Evolutionary conservation across 345 rosid species (phyloP), one percentile per base, ranked within the genome.

Genomic region (Gossypium stocksii): DNA sequence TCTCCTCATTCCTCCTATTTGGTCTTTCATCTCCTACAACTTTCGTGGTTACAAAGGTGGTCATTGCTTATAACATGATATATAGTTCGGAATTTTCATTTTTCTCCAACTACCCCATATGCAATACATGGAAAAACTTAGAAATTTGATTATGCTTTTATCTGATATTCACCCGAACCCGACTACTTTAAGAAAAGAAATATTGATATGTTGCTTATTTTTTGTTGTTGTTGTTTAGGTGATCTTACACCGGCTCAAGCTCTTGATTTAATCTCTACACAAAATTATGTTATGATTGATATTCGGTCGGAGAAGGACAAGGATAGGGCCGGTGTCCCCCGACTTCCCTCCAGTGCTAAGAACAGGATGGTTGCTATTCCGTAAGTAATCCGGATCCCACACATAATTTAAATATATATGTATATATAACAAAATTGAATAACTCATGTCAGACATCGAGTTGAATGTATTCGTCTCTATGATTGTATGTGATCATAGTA

Each of bases 291-390:
- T 46, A 69, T 94, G 95, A 83, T 94, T 0, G 98, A 94, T 75
- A 87, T 94, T 71, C 85, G 98, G 74, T 85, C 97, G 48, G 98
- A 94, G 89, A 94, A 94, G 82, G 98, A 94, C 59, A 94, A 94
- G 83, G 88, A 90, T 49, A 90, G 84, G 82, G 79, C 90, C 9
- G 98, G 97, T 44, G 78, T 92, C 53, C 98, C 98, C 17, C 95
- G 97, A 65, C 93, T 94, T n/a, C 97, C 98, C 72, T 88, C 98
- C 15, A 85, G 73, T 81, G 97, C 93, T 48, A 90, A 92, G 85
- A 94, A 87, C 88, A 83, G 80, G 79, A 74, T 88, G 87, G 73
- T 94, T 76, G 79, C 93, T 10, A 85, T 92, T 48, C 98, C 98
- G 97, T 90, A 80, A 87, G 97, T 85, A 70, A 25, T 59, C 64